Evolutionary conservation across 75 land plant genomes (phyloP), one percentile per base, ranked within the genome.

Genomic region (Picea sitchensis): DNA sequence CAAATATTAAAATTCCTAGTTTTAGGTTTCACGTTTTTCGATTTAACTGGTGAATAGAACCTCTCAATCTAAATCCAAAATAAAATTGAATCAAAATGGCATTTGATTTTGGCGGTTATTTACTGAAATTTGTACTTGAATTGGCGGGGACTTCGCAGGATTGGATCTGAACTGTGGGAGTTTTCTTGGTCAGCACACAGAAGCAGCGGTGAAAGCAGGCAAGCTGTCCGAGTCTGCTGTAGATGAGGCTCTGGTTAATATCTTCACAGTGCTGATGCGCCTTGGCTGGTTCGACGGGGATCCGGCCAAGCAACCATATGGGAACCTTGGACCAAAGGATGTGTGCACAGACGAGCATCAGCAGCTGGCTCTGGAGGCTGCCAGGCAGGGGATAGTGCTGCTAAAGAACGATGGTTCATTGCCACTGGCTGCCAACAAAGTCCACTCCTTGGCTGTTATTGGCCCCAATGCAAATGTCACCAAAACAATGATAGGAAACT

Each of bases 401-500:
- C 90, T 95, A 13, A 95, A 93, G 80, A 95, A 95, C 80, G 75
- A 84, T 13, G 76, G 83, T 32, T 56, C 69, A 0, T 82, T 87
- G 30, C 91, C 90, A 26, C 73, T 88, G 3, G 73, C 54, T 20
- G 11, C 41, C 18, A 44, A 5, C 12, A 36, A 75, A 1, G 81
- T 86, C 65, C 84, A 78, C 21, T 85, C 87, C 41, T 60, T 97
- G 23, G 95, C 95, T 41, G 88, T 95, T 15, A 86, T 97, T 77
- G 99, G 99, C 9, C 99, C 98, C 21, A 90, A 97, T 77, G 91
- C 93, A 14, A 89, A 97, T 85, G 98, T 79, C 59, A 91, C 91
- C 13, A 61, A 60, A 1, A 84, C 87, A 30, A 95, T 97, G 98
- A 89, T 95, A 8, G 98, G 98, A n/a, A 93, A 97, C 81, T 97